These are phyloP conservation scores for Juglanconis oblonga DNA, from an alignment of 2,329 filamentous ascomycete genomes.

Conservation along the genomic window DNA sequence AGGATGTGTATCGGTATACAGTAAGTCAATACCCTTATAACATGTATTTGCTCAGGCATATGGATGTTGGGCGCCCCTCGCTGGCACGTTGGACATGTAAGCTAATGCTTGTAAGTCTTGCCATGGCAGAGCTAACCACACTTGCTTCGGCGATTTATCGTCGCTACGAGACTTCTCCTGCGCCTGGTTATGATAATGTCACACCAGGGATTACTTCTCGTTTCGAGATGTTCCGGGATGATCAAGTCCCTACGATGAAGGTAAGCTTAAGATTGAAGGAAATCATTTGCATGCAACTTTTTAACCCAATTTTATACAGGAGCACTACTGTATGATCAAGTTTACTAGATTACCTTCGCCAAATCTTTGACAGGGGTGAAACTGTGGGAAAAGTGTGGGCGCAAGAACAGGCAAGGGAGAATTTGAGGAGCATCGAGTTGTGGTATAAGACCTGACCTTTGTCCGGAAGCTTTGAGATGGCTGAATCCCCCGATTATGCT, in stretches of 20 bases:
- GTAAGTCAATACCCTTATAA: constrained; percentile 12
- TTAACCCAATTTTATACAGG: background rate
- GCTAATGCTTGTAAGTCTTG: constrained; percentile 31
- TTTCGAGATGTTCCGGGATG: constrained; percentile 22
- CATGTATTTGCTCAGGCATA: background rate
- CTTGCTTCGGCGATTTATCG: constrained; percentile 42
- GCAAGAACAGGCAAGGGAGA: too few relatives aligned
- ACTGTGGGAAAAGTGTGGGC: too few relatives aligned
- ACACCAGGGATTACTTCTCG: constrained; percentile 38
- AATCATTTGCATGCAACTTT: background rate
- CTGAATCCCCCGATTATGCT: background rate
- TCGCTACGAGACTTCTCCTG: constrained; percentile 35
- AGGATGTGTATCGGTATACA: constrained; percentile 61
- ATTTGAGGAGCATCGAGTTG: too few relatives aligned
- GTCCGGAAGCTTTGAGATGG: too few relatives aligned
- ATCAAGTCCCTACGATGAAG: background rate
- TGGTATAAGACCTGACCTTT: too few relatives aligned
- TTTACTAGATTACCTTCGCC: background rate
- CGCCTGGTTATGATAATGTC: constrained; percentile 26
- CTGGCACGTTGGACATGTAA: too few relatives aligned
- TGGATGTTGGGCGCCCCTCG: background rate
- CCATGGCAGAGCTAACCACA: constrained; percentile 49
- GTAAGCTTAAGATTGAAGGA: background rate
- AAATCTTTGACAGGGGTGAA: background rate
- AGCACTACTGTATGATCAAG: background rate